Conservation (phyloP, 306 rosid species). For the Inga laurina region DNA sequence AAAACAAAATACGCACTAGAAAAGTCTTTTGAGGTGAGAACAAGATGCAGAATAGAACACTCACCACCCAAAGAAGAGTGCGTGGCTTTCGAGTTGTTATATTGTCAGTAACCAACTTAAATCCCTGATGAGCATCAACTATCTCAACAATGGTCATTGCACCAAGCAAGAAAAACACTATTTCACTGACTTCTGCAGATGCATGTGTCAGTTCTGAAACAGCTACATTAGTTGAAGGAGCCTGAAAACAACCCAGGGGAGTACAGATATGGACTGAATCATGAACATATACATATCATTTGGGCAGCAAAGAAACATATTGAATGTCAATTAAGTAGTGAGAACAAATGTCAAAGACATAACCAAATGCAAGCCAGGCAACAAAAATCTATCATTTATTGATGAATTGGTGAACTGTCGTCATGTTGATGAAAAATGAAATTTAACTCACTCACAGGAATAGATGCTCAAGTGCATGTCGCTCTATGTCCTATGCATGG, state of each 20-base stretch:
- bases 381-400: background rate
- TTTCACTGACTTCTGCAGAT: constrained; percentile 92
- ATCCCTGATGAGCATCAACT: constrained; percentile 94
- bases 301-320: constrained; percentile 14
- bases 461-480: constrained; percentile 19
- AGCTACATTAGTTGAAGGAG: constrained; percentile 93
- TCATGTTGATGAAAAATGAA: background rate
- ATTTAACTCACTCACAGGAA: background rate
- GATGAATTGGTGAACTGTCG: background rate
- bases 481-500: constrained; percentile 4
- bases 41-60: constrained; percentile 39
- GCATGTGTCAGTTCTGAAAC: constrained; percentile 83
- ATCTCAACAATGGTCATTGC: constrained; percentile 98
- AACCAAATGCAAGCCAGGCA: constrained; percentile 12
- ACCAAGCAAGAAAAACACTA: constrained; percentile 95
- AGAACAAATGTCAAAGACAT: background rate
- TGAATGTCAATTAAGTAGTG: background rate
- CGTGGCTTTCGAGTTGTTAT: constrained; percentile 93
- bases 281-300: constrained; percentile 6
- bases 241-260: constrained; percentile 50
- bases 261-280: background rate
- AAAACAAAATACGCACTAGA: constrained; percentile 4
- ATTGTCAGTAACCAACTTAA: constrained; percentile 93
- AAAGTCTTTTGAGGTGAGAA: constrained; percentile 14
- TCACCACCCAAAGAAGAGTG: constrained; percentile 95